phyloP scores from a whole-genome alignment of 768 basidiomycete species.

The Galerina sulciceps region DNA sequence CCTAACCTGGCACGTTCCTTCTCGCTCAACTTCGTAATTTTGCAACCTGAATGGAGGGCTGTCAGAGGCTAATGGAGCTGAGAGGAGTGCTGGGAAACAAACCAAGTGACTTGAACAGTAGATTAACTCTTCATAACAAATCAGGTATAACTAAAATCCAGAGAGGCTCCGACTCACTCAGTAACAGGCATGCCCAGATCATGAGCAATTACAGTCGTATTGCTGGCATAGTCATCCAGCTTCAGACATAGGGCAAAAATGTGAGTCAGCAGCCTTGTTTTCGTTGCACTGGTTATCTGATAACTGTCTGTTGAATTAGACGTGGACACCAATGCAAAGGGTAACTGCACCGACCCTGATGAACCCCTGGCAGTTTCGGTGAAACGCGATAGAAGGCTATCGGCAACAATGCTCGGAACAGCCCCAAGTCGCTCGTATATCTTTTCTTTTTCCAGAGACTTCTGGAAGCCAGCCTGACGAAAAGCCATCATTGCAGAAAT shows the following conservation, averaged over 20 bases:
- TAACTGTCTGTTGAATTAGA: constrained; percentile 34
- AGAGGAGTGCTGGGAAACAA: constrained; percentile 16
- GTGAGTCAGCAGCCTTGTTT: constrained; percentile 75
- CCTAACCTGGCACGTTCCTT: constrained; percentile 74
- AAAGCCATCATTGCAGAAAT: constrained; percentile 84
- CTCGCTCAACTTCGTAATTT: constrained; percentile 56
- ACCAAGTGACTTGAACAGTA: constrained; percentile 81
- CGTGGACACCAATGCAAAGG: neutral
- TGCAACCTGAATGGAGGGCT: constrained; percentile 60
- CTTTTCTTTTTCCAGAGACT: constrained; percentile 50
- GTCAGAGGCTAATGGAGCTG: neutral
- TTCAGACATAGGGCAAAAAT: constrained; percentile 83
- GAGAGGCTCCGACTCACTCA: constrained; percentile 56
- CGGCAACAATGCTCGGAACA: constrained; percentile 68
- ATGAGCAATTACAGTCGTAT: constrained; percentile 67
- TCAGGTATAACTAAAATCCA: neutral
- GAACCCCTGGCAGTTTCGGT: constrained; percentile 75
- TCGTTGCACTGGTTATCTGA: constrained; percentile 67
- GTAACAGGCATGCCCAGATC: constrained; percentile 70
- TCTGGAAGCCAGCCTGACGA: constrained; percentile 44
- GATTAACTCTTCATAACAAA: constrained; percentile 46
- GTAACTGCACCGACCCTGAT: constrained; percentile 50
- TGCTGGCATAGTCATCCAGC: constrained; percentile 77
- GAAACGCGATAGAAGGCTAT: constrained; percentile 79
- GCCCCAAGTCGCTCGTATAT: constrained; percentile 59